Base-by-base conservation (phyloP, 805 yeast species). In the Saccharomyces paradoxus region DNA sequence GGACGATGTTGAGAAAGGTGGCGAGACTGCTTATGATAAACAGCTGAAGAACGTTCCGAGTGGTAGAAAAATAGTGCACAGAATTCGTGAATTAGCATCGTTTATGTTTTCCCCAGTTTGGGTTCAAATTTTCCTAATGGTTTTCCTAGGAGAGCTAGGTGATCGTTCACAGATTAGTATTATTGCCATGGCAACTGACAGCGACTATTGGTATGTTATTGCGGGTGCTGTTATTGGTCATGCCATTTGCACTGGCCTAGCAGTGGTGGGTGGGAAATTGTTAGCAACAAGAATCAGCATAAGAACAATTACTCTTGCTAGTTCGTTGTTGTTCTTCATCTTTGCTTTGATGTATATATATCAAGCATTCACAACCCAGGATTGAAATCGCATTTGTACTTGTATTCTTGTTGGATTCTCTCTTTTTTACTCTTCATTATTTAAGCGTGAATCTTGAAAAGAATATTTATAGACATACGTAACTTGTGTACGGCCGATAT, bases 91-190 rank as follows among this genome's bases (percentile, higher is more conserved):
- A 60, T 75, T 87, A 51, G 81, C 85, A 2, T 71, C 82, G 2
- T 80, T 82, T 54, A 72, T 89, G 4, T 74, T 92, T 54, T 86
- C 96, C 2, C 98, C 99, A 3, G 74, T 84, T 9, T 94, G 96
- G 91, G 85, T 90, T 60, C 97, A 92, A 75, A 92, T 92, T 4
- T 94, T 94, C 67, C 82, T 83, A 53, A 92, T 94, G 98, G 89
- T 96, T 4, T 94, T 94, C 70, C 74, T 94, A 50, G 99, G 97
- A 57, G 99, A 94, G 74, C 90, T 98, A 96, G 99, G 99, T 51
- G 99, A 94, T 71, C 83, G 99, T 65, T 90, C 97, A 12, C 99
- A 94, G 74, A 89, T 94, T 54, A 96, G 97, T 48, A 94, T 97
- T 32, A 90, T 94, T 64, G 98, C 98, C 46, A 87, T 94, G 95